A percentile compares a stretch with the other conserved stretches of the same genome.
Evolutionary conservation across 176 grass and related monocot species (phyloP).

Genomic region (Melocanna baccifera): DNA sequence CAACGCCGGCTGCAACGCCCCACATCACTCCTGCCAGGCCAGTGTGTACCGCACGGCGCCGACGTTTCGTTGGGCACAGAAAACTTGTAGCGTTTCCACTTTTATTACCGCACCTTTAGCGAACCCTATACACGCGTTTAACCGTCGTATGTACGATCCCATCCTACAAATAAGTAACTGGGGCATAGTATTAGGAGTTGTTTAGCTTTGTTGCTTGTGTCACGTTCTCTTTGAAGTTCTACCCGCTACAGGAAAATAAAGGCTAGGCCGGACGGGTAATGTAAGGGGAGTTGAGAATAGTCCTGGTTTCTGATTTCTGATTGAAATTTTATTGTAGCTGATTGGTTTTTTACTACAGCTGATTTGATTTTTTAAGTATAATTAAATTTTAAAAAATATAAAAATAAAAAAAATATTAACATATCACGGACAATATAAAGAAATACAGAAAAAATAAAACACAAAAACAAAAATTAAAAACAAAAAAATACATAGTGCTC

Average conservation of each 20-base stretch:
- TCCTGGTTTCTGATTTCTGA: no score
- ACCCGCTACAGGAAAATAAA: not conserved
- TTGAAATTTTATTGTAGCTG: no score
- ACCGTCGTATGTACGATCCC: not conserved
- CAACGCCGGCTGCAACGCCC: not conserved
- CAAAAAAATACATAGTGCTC: no score
- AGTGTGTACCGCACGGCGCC: constrained; percentile 1
- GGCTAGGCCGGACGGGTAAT: not conserved
- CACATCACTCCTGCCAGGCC: not conserved
- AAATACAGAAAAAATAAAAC: no score
- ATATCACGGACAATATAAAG: no score
- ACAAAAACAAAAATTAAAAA: no score
- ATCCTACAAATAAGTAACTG: not conserved
- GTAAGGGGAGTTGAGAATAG: no score
- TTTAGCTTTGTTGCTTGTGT: not conserved
- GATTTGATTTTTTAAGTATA: no score
- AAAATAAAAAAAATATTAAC: no score
- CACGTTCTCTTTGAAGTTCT: not conserved
- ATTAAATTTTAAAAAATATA: no score
- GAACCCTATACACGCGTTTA: not conserved
- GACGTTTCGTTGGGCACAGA: not conserved
- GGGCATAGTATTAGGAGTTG: not conserved
- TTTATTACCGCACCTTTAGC: not conserved
- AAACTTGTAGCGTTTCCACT: not conserved
- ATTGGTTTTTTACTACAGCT: no score